Conservation (phyloP, 495 filamentous ascomycete species). For the Daldinia caldariorum region DNA sequence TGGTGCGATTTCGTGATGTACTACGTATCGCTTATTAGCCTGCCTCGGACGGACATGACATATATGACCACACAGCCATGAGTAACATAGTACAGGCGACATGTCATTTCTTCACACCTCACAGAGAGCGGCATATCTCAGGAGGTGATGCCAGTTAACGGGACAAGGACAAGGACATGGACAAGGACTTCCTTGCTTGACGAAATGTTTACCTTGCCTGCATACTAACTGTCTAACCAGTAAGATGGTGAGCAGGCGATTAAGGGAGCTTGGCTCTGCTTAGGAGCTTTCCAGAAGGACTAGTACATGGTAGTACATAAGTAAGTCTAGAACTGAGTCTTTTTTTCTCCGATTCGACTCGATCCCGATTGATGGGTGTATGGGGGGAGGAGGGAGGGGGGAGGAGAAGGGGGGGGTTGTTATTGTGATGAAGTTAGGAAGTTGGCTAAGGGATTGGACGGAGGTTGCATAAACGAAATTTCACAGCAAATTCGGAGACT, state of each 20-base stretch:
- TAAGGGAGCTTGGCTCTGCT: neutral
- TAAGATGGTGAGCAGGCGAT: conserved; percentile 1
- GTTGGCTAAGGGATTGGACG: conserved; percentile 21
- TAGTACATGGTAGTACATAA: neutral
- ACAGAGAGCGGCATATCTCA: conserved; percentile 19
- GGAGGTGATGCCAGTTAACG: neutral
- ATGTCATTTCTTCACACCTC: conserved; percentile 23
- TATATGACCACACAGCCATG: neutral
- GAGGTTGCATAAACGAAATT: conserved; percentile 41
- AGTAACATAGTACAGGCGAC: conserved; percentile 24
- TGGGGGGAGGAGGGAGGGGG: too few relatives aligned
- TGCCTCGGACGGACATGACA: conserved; percentile 1
- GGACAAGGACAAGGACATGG: conserved; percentile 1
- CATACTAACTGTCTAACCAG: neutral
- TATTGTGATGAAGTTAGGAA: conserved; percentile 12
- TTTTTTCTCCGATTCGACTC: conserved; percentile 35
- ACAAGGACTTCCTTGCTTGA: conserved; percentile 3
- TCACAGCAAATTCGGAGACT: neutral
- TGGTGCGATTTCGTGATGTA: conserved; percentile 19
- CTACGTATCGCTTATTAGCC: conserved; percentile 27
- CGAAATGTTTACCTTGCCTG: neutral
- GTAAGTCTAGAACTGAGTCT: conserved; percentile 17
- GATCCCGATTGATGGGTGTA: conserved; percentile 12
- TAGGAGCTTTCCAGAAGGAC: conserved; percentile 1
- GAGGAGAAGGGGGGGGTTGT: neutral